These are phyloP conservation scores for Calocera cornea DNA, from an alignment of 768 basidiomycete genomes.

Conservation along the genomic window DNA sequence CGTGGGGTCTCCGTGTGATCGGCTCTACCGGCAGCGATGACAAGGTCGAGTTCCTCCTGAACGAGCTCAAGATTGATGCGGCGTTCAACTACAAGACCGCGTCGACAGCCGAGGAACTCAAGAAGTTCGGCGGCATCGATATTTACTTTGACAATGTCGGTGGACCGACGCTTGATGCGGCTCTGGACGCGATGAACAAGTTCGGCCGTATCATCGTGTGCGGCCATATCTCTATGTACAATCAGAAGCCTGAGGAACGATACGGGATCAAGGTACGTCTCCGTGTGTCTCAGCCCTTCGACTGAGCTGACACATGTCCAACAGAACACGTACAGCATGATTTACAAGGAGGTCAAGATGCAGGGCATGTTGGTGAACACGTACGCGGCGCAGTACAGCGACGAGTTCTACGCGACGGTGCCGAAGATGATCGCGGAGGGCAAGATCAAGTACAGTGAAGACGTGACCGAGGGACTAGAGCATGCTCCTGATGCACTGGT, in stretches of 20 bases:
- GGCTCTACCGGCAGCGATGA: constrained; percentile 58
- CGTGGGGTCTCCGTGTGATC: constrained; percentile 44
- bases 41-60: constrained; percentile 48
- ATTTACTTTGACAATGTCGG: constrained; percentile 50
- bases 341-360: constrained; percentile 33
- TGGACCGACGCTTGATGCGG: constrained; percentile 44
- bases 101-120: constrained; percentile 37
- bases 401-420: constrained; percentile 32
- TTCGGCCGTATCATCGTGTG: constrained; percentile 39
- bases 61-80: constrained; percentile 47
- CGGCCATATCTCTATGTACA: constrained; percentile 25
- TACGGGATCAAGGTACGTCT: constrained; percentile 15
- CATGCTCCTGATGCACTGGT: constrained; percentile 29
- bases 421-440: constrained; percentile 33
- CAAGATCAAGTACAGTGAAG: constrained; percentile 36
- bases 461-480: constrained; percentile 35
- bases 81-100: constrained; percentile 63
- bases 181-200: constrained; percentile 33
- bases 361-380: constrained; percentile 34
- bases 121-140: constrained; percentile 44
- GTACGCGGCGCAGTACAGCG: constrained; percentile 26
- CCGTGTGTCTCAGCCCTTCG: background rate
- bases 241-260: constrained; percentile 10
- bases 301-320: background rate
- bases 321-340: constrained; percentile 30